Percentiles rank a stretch among this genome's conserved stretches.
Conservation (phyloP, 768 basidiomycete species). For the Suillus variegatus region DNA sequence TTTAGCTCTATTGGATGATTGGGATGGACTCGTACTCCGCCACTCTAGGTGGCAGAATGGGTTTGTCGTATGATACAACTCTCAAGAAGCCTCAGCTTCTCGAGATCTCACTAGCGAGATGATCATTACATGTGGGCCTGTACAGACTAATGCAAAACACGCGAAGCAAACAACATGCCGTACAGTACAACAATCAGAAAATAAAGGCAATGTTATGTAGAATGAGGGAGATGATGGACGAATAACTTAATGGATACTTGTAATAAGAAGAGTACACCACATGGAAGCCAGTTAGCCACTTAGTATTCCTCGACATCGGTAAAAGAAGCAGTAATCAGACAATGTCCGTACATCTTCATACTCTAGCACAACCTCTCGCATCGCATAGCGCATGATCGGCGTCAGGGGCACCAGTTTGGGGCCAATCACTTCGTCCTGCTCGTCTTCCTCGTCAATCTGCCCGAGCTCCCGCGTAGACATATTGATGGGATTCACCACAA, state of each 20-base stretch:
- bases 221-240: neutral
- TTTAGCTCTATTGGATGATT: too few relatives aligned
- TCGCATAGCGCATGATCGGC: conserved; percentile 82
- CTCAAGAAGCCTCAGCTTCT: neutral
- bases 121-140: neutral
- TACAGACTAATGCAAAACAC: neutral
- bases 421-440: conserved; percentile 60
- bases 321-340: conserved; percentile 78
- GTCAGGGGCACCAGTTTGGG: conserved; percentile 77
- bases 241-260: conserved; percentile 5
- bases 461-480: conserved; percentile 43
- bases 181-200: conserved; percentile 11
- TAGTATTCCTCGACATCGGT: conserved; percentile 71
- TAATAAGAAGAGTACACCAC: neutral
- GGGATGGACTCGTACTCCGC: too few relatives aligned
- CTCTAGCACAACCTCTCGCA: conserved; percentile 82
- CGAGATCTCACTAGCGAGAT: neutral
- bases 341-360: conserved; percentile 75
- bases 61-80: neutral
- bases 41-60: neutral
- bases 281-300: conserved; percentile 15
- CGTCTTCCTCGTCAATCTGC: conserved; percentile 51
- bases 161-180: conserved; percentile 11
- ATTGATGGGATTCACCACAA: conserved; percentile 39
- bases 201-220: conserved; percentile 1